A percentile compares a stretch with the other conserved stretches of the same genome.
Conservation (phyloP, 1,284 basidiomycete genomes). For the Ustilago loliicola region DNA sequence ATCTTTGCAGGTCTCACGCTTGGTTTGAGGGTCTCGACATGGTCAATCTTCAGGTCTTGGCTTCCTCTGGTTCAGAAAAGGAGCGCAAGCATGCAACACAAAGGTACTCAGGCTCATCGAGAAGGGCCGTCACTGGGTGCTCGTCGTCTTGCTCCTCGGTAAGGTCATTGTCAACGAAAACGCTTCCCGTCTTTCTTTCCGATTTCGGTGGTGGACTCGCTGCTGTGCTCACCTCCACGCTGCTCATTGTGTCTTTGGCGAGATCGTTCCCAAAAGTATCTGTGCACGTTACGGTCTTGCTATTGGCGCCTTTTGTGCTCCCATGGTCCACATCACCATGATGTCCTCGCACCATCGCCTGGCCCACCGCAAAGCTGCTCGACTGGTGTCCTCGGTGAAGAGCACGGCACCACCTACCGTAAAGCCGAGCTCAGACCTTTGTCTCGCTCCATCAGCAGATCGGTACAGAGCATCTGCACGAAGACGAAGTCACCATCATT, state of each 20-base stretch:
- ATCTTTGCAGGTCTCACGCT: conserved; percentile 79
- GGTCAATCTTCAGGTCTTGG: conserved; percentile 87
- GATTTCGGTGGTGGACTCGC: conserved; percentile 65
- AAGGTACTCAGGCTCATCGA: conserved; percentile 77
- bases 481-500: conserved; percentile 81
- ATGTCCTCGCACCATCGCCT: conserved; percentile 72
- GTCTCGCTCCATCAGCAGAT: conserved; percentile 82
- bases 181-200: conserved; percentile 71
- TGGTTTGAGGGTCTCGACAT: conserved; percentile 93
- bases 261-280: conserved; percentile 72
- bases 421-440: conserved; percentile 83
- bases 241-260: conserved; percentile 73
- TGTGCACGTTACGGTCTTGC: conserved; percentile 92
- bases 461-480: conserved; percentile 84
- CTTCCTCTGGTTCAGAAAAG: conserved; percentile 81
- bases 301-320: conserved; percentile 90
- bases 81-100: conserved; percentile 72
- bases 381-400: conserved; percentile 73
- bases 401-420: conserved; percentile 71
- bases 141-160: conserved; percentile 83
- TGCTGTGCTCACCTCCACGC: conserved; percentile 66
- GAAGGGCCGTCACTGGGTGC: conserved; percentile 91
- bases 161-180: conserved; percentile 82
- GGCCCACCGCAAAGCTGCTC: conserved; percentile 70
- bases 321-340: conserved; percentile 74